A percentile compares a stretch with the other conserved stretches of the same genome.
Evolutionary conservation across 2,329 filamentous ascomycete species (phyloP).

Genomic region (Cercospora beticola): DNA sequence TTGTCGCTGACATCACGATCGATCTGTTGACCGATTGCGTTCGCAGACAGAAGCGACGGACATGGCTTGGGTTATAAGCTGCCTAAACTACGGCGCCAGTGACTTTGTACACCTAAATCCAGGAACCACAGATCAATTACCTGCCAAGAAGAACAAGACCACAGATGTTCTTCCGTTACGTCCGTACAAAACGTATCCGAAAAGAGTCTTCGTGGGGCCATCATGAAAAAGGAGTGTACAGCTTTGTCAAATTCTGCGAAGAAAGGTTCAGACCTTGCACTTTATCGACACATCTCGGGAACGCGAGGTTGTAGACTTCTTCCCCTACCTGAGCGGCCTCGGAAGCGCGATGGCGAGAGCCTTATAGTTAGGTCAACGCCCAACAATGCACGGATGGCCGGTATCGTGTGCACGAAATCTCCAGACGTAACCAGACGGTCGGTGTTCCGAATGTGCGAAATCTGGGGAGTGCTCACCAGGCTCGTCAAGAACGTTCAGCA

Average conservation of each 20-base stretch:
- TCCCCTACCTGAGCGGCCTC: background rate
- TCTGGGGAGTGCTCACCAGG: background rate
- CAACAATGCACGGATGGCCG: background rate
- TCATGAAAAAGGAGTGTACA: background rate
- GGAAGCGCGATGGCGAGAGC: background rate
- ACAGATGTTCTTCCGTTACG: background rate
- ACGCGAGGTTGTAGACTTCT: background rate
- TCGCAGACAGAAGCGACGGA: background rate
- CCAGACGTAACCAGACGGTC: background rate
- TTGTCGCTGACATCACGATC: background rate
- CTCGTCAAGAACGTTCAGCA: background rate
- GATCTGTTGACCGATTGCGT: background rate
- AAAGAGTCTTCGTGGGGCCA: background rate
- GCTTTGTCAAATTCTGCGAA: background rate
- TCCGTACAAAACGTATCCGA: background rate
- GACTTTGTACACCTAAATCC: background rate
- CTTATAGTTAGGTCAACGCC: background rate
- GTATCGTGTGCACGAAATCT: background rate
- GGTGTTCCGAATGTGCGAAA: background rate
- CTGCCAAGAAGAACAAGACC: background rate
- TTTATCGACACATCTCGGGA: background rate
- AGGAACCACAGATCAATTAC: background rate
- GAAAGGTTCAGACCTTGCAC: background rate
- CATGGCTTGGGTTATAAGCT: slow-evolving; percentile 2
- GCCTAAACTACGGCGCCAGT: background rate